Conservation (phyloP, 305 asterid genomes). For the Lippia alba region DNA sequence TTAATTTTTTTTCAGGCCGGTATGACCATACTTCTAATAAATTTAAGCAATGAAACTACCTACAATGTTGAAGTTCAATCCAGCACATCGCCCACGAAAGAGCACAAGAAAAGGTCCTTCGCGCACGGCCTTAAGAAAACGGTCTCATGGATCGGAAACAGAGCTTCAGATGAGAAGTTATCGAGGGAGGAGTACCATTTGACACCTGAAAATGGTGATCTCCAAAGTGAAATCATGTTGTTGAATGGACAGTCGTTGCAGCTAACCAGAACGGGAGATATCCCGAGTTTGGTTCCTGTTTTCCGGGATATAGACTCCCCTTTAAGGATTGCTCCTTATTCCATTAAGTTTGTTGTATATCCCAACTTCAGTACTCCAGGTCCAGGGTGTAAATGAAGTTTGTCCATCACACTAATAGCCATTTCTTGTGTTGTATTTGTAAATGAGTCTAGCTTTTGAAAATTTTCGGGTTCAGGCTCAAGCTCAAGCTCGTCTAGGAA, state of each 20-base stretch:
- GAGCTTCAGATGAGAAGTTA: conserved; percentile 56
- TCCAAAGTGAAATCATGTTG: conserved; percentile 57
- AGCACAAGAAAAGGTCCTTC: conserved; percentile 42
- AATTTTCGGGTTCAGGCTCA: too few species aligned
- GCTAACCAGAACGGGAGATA: conserved; percentile 49
- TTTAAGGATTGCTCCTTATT: conserved; percentile 54
- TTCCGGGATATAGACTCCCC: conserved; percentile 43
- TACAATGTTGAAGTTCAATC: conserved; percentile 54
- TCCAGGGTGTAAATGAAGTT: conserved; percentile 59
- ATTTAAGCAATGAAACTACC: conserved; percentile 66
- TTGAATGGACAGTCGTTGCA: conserved; percentile 65
- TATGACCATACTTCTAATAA: conserved; percentile 72
- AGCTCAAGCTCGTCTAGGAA: too few species aligned
- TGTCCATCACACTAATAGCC: background rate
- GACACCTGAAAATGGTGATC: conserved; percentile 62
- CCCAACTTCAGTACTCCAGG: conserved; percentile 68
- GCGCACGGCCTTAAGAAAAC: conserved; percentile 55
- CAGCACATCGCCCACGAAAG: conserved; percentile 28
- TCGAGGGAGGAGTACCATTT: conserved; percentile 77
- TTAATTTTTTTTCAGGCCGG: conserved; percentile 65
- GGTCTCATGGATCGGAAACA: conserved; percentile 75
- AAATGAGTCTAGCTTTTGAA: background rate
- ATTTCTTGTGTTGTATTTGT: background rate
- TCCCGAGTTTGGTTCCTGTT: conserved; percentile 57
- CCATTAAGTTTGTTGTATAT: conserved; percentile 72